phyloP scores from a whole-genome alignment of 2,329 filamentous ascomycete species.

The Aspergillaceae sp. region DNA sequence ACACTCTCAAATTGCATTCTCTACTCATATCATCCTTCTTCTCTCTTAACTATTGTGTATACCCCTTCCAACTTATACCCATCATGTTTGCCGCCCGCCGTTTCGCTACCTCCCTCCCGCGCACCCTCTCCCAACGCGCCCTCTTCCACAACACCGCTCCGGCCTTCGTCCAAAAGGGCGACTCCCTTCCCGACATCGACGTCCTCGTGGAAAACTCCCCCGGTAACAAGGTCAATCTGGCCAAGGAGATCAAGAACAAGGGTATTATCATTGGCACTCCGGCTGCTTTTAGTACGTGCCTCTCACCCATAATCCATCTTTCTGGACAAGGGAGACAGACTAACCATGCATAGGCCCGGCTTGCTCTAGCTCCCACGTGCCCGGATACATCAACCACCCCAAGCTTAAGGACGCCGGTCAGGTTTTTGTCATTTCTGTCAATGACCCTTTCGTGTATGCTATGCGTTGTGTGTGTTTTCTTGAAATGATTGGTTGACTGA shows the following conservation, averaged over 20 bases:
- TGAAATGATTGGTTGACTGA: background rate
- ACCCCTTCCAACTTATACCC: background rate
- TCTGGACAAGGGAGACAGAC: background rate
- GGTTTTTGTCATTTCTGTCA: slow-evolving; percentile 86
- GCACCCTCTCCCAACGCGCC: slow-evolving; percentile 22
- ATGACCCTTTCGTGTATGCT: slow-evolving; percentile 86
- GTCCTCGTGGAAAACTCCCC: slow-evolving; percentile 78
- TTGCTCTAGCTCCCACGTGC: slow-evolving; percentile 65
- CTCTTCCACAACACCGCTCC: slow-evolving; percentile 34
- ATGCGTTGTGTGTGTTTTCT: no score
- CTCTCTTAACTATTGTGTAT: no score
- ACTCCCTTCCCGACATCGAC: slow-evolving; percentile 67
- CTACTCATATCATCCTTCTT: no score
- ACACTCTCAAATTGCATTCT: no score
- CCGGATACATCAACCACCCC: slow-evolving; percentile 74
- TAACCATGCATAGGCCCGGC: slow-evolving; percentile 40
- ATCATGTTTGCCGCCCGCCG: slow-evolving; percentile 33
- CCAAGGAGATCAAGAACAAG: slow-evolving; percentile 65
- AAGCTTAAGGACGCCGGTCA: slow-evolving; percentile 70
- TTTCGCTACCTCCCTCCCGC: slow-evolving; percentile 23
- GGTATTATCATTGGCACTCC: slow-evolving; percentile 81
- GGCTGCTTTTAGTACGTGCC: slow-evolving; percentile 58
- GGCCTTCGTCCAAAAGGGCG: slow-evolving; percentile 61
- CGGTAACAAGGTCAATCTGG: slow-evolving; percentile 81
- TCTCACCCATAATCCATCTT: background rate